A percentile compares a stretch with the other conserved stretches of the same genome.
Evolutionary conservation across 1,139 yeast species (phyloP).

Genomic region (Wickerhamomyces sp.): DNA sequence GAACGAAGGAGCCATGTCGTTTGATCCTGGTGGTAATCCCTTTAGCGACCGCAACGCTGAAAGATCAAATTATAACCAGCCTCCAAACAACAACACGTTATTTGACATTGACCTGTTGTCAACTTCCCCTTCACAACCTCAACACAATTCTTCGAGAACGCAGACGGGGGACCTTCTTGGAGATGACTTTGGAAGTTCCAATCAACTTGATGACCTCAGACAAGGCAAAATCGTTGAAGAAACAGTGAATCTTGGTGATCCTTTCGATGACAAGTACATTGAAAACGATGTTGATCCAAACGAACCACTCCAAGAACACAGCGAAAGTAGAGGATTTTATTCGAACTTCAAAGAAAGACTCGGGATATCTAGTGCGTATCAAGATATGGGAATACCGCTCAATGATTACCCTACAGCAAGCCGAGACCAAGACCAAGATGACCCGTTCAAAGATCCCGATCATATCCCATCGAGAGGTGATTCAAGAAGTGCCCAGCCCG

Average conservation of each 20-base stretch:
- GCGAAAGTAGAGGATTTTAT: slow-evolving; percentile 9
- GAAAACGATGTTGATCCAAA: slow-evolving; percentile 24
- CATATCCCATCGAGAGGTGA: slow-evolving; percentile 8
- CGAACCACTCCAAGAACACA: slow-evolving; percentile 5
- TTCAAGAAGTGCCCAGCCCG: slow-evolving; percentile 9
- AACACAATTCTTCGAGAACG: slow-evolving; percentile 2
- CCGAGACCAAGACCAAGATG: slow-evolving; percentile 23
- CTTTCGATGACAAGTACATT: slow-evolving; percentile 26
- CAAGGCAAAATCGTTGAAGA: slow-evolving; percentile 26
- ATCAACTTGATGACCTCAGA: slow-evolving; percentile 17
- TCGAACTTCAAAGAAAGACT: slow-evolving; percentile 19
- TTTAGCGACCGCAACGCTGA: not conserved
- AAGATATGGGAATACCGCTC: slow-evolving; percentile 30
- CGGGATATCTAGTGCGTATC: slow-evolving; percentile 22
- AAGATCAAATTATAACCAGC: not conserved
- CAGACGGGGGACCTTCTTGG: slow-evolving; percentile 12
- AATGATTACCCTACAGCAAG: slow-evolving; percentile 20
- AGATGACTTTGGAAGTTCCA: slow-evolving; percentile 6
- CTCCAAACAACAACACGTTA: slow-evolving; percentile 22
- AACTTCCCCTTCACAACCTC: slow-evolving; percentile 7
- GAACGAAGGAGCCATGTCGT: not conserved
- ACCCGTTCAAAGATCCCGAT: slow-evolving; percentile 23
- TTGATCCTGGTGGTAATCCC: slow-evolving; percentile 1
- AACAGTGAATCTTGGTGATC: slow-evolving; percentile 28
- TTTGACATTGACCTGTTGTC: slow-evolving; percentile 26